Conservation (phyloP, 192 early-diverging fungal genomes). For the Borealophlyctis nickersoniae region DNA sequence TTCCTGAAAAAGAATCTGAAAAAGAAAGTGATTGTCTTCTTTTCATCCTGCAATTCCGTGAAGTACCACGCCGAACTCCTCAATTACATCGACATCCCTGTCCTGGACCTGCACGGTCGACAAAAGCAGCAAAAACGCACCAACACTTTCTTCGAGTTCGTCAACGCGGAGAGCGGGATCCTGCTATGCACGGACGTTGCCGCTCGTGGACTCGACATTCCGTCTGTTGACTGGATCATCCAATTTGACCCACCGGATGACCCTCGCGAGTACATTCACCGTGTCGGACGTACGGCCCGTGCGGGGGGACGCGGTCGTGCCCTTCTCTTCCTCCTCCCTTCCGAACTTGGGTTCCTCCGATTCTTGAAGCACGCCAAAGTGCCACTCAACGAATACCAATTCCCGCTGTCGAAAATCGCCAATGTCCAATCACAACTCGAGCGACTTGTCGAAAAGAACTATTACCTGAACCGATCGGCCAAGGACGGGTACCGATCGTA, state of each 20-base stretch:
- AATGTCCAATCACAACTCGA: conserved; percentile 98
- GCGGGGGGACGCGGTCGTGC: conserved; percentile 86
- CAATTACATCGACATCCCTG: conserved; percentile 99
- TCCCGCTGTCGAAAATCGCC: conserved; percentile 89
- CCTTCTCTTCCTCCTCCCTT: conserved; percentile 91
- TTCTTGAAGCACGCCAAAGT: conserved; percentile 98
- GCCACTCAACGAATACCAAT: conserved; percentile 98
- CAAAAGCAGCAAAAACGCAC: conserved; percentile 99
- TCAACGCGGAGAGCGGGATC: conserved; percentile 90
- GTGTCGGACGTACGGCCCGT: conserved; percentile 87
- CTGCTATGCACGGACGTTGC: conserved; percentile 97
- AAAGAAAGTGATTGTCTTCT: conserved; percentile 99
- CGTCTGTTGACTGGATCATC: conserved; percentile 98
- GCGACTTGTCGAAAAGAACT: conserved; percentile 94
- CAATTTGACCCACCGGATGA: conserved; percentile 99
- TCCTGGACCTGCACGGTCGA: conserved; percentile 93
- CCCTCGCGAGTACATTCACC: conserved; percentile 68
- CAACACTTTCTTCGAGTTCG: conserved; percentile 98
- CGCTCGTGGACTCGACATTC: conserved; percentile 96
- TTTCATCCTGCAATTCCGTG: conserved; percentile 95
- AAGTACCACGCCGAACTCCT: conserved; percentile 97
- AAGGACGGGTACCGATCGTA: conserved; percentile 96
- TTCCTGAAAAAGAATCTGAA: conserved; percentile 96
- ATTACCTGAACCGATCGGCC: conserved; percentile 93
- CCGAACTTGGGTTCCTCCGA: conserved; percentile 90